These are phyloP conservation scores for Backusella sp. DNA, from an alignment of 192 early-diverging fungal genomes.

Conservation along the genomic window DNA sequence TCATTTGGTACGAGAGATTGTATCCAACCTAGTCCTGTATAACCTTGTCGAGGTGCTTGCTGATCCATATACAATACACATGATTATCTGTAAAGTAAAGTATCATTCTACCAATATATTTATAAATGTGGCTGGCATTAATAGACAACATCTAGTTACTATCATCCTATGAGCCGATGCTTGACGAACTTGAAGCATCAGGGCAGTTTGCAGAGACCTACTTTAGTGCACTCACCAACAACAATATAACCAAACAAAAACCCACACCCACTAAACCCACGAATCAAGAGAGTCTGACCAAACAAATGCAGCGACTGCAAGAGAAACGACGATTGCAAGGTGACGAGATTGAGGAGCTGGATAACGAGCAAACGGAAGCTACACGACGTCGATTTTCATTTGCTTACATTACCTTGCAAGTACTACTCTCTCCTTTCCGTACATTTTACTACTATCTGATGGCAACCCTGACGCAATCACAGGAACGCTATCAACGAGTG, in stretches of 20 bases:
- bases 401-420: conserved; percentile 36
- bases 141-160: conserved; percentile 12
- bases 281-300: conserved; percentile 2
- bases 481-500: conserved; percentile 34
- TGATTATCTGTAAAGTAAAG: conserved; percentile 50
- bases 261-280: background rate
- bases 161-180: conserved; percentile 4
- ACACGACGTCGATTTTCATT: conserved; percentile 25
- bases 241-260: background rate
- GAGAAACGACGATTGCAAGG: conserved; percentile 17
- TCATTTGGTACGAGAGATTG: conserved; percentile 46
- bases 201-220: conserved; percentile 21
- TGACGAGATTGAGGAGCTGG: background rate
- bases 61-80: conserved; percentile 52
- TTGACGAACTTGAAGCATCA: conserved; percentile 25
- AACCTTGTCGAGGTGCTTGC: conserved; percentile 43
- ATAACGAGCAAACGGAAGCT: background rate
- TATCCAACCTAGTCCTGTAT: conserved; percentile 40
- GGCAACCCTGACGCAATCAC: conserved; percentile 29
- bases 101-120: background rate
- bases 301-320: conserved; percentile 15
- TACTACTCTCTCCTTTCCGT: conserved; percentile 24
- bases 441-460: conserved; percentile 21
- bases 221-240: conserved; percentile 17
- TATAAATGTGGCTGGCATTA: too few species aligned